phyloP scores from a whole-genome alignment of 352 stramenopile genomes.

The Phytopythium cucurbitacearum region DNA sequence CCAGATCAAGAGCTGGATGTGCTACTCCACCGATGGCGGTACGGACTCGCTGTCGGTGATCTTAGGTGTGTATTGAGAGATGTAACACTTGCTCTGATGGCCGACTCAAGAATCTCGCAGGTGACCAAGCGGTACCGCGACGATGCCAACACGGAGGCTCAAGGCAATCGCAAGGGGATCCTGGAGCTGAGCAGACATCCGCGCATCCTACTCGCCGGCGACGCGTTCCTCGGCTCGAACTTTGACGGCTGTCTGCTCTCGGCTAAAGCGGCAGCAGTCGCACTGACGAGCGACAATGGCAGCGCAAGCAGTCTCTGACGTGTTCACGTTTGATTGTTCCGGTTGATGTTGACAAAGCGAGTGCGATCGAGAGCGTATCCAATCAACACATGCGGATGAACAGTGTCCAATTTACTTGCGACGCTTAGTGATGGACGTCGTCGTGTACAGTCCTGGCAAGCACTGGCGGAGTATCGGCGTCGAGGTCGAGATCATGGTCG shows the following conservation, averaged over 20 bases:
- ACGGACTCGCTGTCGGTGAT: constrained; percentile 3
- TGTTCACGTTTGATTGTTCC: too few species aligned
- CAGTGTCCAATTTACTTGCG: too few species aligned
- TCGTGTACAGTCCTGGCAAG: too few species aligned
- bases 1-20: constrained; percentile 32
- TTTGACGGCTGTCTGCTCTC: constrained; percentile 74
- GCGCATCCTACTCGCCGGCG: constrained; percentile 56
- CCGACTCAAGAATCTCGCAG: constrained; percentile 46
- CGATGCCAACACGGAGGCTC: too few species aligned
- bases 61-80: neutral
- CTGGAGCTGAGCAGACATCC: constrained; percentile 48
- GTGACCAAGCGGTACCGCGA: constrained; percentile 44
- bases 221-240: constrained; percentile 61
- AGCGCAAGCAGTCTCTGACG: constrained; percentile 30
- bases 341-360: too few species aligned
- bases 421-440: too few species aligned
- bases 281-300: constrained; percentile 9
- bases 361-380: too few species aligned
- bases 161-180: neutral
- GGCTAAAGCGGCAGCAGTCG: constrained; percentile 33
- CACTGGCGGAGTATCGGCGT: too few species aligned
- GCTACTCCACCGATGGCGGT: constrained; percentile 68
- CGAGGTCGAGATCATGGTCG: too few species aligned
- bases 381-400: too few species aligned
- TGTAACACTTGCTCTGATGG: neutral